Base-by-base conservation (phyloP, 164 flowering plant species). In the Liriodendron chinense region DNA sequence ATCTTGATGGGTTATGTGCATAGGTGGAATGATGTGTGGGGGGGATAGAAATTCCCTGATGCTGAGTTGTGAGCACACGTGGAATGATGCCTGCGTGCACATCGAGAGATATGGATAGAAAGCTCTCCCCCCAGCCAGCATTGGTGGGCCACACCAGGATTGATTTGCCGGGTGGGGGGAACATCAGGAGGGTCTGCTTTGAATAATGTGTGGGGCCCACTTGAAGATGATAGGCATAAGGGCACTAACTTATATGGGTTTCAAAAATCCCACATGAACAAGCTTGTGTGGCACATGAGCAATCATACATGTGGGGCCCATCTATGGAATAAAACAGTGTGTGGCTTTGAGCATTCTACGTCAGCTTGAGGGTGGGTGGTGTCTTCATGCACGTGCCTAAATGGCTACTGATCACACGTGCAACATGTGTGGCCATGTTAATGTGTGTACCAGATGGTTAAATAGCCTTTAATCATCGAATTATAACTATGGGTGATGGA, bases 71-170 rank as follows among this genome's bases (percentile, higher is more conserved):
- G 56, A 13, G 26, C 16, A 47, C 73, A 65, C 56, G 57, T 70
- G 57, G 76, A 74, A 64, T 78, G 80, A 78, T 74, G 64, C 65
- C 28, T 73, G 75, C 14, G 69, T 68, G 72, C 25, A 22, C 47
- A 72, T 53, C 71, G 75, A 77, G 75, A 77, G 79, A 69, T 69
- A 43, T 63, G 67, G 73, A 69, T 22, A 23, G 65, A 69, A 65
- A 67, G 48, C n/a, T n/a, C 9, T 21, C 10, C 13, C 26, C 47
- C 34, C 47, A 34, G 65, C 25, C 34, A 8, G 43, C 10, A 65
- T 14, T 57, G 66, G 65, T 43, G 72, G 69, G 64, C 59, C 14
- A 59, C 76, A 69, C 73, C 56, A 69, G 76, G 53, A 73, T 68
- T 78, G 70, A 78, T 78, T 65, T 25, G 18, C 48, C 9, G 43